These are phyloP conservation scores for Aureobasidium sp. DNA, from an alignment of 2,329 filamentous ascomycete genomes.

Conservation along the genomic window DNA sequence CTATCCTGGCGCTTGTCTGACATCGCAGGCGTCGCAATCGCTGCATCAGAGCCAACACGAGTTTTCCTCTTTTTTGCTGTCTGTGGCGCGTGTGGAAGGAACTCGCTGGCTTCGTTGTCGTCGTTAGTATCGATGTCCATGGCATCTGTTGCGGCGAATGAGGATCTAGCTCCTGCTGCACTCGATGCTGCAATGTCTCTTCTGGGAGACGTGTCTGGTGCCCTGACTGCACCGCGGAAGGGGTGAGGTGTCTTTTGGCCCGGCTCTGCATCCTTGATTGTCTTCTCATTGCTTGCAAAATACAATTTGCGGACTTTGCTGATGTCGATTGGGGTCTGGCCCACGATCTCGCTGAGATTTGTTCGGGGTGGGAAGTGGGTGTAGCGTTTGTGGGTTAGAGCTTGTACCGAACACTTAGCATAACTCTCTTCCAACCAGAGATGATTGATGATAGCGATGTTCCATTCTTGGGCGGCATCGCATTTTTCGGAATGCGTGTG, in stretches of 20 bases:
- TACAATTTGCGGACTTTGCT: constrained; percentile 63
- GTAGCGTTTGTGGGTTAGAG: constrained; percentile 65
- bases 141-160: background rate
- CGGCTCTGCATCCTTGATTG: constrained; percentile 1
- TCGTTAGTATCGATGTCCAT: background rate
- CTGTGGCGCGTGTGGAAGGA: constrained; percentile 1
- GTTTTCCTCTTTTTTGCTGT: constrained; percentile 21
- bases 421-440: constrained; percentile 98
- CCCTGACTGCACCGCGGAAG: constrained; percentile 5
- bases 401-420: constrained; percentile 71
- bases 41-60: constrained; percentile 6
- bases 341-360: constrained; percentile 87
- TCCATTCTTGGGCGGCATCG: constrained; percentile 85
- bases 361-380: constrained; percentile 80
- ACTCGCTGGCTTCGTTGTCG: background rate
- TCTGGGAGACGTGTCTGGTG: constrained; percentile 13
- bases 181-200: constrained; percentile 17
- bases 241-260: constrained; percentile 3
- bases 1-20: constrained; percentile 45
- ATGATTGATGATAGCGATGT: constrained; percentile 82
- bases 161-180: background rate
- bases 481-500: constrained; percentile 88
- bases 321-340: constrained; percentile 75
- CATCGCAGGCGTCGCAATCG: constrained; percentile 20
- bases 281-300: constrained; percentile 30